Evolutionary conservation across 2,329 filamentous ascomycete species (phyloP).

Genomic region (Cladorrhinum sp.): DNA sequence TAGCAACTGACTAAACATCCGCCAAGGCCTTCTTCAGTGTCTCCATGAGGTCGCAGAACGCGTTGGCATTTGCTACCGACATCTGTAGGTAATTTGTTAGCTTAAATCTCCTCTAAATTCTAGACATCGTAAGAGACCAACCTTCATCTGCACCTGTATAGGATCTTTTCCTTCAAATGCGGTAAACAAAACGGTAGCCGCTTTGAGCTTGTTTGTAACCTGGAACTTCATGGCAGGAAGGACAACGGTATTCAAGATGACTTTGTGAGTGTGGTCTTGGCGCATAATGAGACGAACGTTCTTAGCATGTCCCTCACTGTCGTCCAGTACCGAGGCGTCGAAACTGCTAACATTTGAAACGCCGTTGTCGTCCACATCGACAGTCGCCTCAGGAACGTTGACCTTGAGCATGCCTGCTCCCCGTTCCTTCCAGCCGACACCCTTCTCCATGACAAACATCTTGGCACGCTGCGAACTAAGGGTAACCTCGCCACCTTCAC

Average conservation of each 20-base stretch:
- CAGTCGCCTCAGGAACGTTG: constrained; percentile 64
- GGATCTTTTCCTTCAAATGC: constrained; percentile 57
- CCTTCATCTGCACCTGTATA: constrained; percentile 60
- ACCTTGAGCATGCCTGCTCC: constrained; percentile 81
- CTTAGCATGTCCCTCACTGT: constrained; percentile 39
- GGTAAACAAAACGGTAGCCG: constrained; percentile 65
- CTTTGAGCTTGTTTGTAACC: constrained; percentile 70
- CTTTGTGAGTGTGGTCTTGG: constrained; percentile 81
- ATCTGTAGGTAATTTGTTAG: constrained; percentile 18
- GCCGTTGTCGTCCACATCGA: constrained; percentile 53
- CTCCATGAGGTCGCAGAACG: constrained; percentile 24
- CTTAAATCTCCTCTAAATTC: neutral
- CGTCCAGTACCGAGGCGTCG: constrained; percentile 51
- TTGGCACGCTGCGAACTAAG: constrained; percentile 76
- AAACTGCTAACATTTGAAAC: constrained; percentile 51
- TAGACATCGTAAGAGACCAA: constrained; percentile 38
- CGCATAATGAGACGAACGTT: constrained; percentile 80
- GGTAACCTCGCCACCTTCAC: constrained; percentile 79
- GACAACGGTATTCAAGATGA: constrained; percentile 82
- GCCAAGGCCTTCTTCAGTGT: constrained; percentile 26
- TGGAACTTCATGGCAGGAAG: constrained; percentile 77
- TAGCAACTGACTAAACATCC: constrained; percentile 19
- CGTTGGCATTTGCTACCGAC: constrained; percentile 27
- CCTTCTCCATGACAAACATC: constrained; percentile 74
- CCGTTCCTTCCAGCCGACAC: constrained; percentile 82